Evolutionary conservation across 768 basidiomycete species (phyloP).

Genomic region (Trametes cingulata): DNA sequence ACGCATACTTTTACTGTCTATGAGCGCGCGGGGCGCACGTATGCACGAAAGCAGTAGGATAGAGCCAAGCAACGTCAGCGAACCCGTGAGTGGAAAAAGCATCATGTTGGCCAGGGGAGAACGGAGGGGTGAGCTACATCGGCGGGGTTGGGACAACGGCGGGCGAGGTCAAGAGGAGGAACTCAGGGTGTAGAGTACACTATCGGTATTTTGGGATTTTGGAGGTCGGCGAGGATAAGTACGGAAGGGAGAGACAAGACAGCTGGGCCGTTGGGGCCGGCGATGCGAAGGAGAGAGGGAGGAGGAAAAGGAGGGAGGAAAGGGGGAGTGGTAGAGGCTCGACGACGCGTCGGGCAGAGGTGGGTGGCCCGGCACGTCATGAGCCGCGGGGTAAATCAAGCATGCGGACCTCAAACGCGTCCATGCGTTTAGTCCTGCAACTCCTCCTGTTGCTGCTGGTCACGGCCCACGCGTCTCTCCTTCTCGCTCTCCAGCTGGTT

Average conservation of each 20-base stretch:
- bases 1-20: slow-evolving; percentile 37
- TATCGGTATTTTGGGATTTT: slow-evolving; percentile 16
- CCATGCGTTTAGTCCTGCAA: slow-evolving; percentile 28
- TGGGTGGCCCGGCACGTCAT: neutral
- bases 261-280: neutral
- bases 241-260: slow-evolving; percentile 1
- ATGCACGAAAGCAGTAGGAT: slow-evolving; percentile 30
- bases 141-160: slow-evolving; percentile 10
- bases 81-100: slow-evolving; percentile 22
- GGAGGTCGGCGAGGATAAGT: neutral
- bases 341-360: neutral
- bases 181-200: slow-evolving; percentile 12
- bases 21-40: slow-evolving; percentile 22
- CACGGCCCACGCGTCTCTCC: slow-evolving; percentile 86
- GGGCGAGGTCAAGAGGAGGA: slow-evolving; percentile 5
- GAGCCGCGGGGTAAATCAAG: slow-evolving; percentile 6
- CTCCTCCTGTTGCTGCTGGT: slow-evolving; percentile 77
- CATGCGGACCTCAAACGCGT: neutral
- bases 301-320: slow-evolving; percentile 3
- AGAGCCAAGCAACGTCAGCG: slow-evolving; percentile 22
- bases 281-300: neutral
- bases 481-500: slow-evolving; percentile 97
- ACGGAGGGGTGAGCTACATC: slow-evolving; percentile 19
- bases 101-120: slow-evolving; percentile 19
- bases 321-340: neutral